Percentiles rank a stretch among this genome's conserved stretches.
Conservation (phyloP, 176 grass and related monocot genomes). For the Melocanna baccifera region DNA sequence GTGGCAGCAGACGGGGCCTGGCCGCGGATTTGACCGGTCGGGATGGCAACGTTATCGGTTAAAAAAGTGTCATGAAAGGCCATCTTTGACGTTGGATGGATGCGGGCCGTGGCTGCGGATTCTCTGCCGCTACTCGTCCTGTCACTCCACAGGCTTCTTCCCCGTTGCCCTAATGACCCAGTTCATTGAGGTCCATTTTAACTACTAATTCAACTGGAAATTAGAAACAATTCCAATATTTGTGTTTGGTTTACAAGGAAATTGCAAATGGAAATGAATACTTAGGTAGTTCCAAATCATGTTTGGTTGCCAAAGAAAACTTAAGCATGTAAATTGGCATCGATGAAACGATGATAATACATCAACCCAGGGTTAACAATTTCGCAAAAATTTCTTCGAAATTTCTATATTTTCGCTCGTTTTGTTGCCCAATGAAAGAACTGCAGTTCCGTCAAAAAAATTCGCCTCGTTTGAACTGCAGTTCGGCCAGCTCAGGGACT, state of each 20-base stretch:
- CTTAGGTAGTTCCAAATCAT: background rate
- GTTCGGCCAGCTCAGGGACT: too few species aligned
- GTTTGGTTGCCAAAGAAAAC: background rate
- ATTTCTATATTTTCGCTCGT: too few species aligned
- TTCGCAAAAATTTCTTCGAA: too few species aligned
- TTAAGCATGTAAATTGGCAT: background rate
- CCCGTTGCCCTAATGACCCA: too few species aligned
- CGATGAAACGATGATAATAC: background rate
- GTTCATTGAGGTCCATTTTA: too few species aligned
- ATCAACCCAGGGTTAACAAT: too few species aligned
- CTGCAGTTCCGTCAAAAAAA: too few species aligned
- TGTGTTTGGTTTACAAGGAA: background rate
- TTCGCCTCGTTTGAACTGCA: too few species aligned
- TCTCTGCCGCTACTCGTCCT: too few species aligned
- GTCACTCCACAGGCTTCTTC: too few species aligned
- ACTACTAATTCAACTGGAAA: background rate
- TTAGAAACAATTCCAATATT: background rate
- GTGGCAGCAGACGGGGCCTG: background rate
- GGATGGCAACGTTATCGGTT: background rate
- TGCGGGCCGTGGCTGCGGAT: background rate
- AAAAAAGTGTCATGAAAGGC: background rate
- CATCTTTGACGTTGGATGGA: background rate
- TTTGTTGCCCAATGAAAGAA: too few species aligned
- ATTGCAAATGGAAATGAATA: background rate
- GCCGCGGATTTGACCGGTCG: constrained; percentile 10